Evolutionary conservation across 192 early-diverging fungal genomes (phyloP).

Genomic region (Dispira parvispora): DNA sequence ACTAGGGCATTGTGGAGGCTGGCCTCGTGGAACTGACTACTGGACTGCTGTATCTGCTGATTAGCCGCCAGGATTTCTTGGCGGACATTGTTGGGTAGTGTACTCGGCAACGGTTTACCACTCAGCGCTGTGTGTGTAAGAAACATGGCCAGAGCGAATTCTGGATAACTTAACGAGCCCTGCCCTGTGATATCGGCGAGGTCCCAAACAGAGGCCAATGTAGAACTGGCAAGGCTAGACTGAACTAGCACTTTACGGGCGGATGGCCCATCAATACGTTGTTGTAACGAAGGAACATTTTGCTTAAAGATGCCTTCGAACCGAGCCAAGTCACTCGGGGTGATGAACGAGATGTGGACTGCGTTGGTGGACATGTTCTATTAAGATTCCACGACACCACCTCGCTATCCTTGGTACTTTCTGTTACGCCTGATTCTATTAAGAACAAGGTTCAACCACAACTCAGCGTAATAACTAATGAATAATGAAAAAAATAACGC

Average conservation of each 20-base stretch:
- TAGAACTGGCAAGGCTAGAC: slow-evolving; percentile 26
- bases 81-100: slow-evolving; percentile 29
- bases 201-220: slow-evolving; percentile 41
- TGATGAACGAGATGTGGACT: slow-evolving; percentile 1
- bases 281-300: neutral
- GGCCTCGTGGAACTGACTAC: neutral
- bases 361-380: too few relatives aligned
- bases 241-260: slow-evolving; percentile 42
- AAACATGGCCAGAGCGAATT: slow-evolving; percentile 52
- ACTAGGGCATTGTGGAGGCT: slow-evolving; percentile 2
- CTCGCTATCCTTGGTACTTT: too few relatives aligned
- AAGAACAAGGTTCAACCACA: too few relatives aligned
- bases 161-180: slow-evolving; percentile 36
- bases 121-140: slow-evolving; percentile 35
- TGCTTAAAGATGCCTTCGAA: slow-evolving; percentile 5
- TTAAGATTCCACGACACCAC: too few relatives aligned
- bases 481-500: too few relatives aligned
- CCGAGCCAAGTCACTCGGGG: slow-evolving; percentile 1
- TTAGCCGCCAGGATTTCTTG: slow-evolving; percentile 26
- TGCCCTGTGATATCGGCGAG: slow-evolving; percentile 31
- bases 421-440: too few relatives aligned
- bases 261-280: slow-evolving; percentile 18
- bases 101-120: slow-evolving; percentile 33
- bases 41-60: neutral
- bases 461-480: too few relatives aligned